Percentiles rank a stretch among this genome's conserved stretches.
phyloP scores from a whole-genome alignment of 495 filamentous ascomycete species.

The Cladorrhinum samala region DNA sequence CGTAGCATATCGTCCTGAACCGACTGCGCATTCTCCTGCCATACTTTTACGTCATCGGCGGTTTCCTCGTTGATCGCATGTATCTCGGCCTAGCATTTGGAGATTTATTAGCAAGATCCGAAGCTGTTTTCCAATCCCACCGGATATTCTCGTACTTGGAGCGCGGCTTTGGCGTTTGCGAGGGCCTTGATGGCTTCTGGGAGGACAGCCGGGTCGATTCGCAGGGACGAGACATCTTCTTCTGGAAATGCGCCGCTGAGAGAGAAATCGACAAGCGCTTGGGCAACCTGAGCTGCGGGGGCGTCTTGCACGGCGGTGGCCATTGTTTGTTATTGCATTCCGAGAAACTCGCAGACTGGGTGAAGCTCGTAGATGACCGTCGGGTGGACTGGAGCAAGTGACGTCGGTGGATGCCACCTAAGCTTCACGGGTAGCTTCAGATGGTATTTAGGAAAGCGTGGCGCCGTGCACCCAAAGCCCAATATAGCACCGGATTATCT shows the following conservation, averaged over 20 bases:
- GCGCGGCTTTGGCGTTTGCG: slow-evolving; percentile 55
- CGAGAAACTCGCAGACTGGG: neutral
- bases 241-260: slow-evolving; percentile 68
- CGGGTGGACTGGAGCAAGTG: neutral
- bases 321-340: slow-evolving; percentile 15
- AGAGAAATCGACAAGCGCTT: slow-evolving; percentile 67
- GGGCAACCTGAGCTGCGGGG: slow-evolving; percentile 41
- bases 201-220: slow-evolving; percentile 53
- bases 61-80: slow-evolving; percentile 64
- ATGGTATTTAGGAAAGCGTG: too few species aligned
- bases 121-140: neutral
- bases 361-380: neutral
- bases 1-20: slow-evolving; percentile 76
- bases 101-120: slow-evolving; percentile 7
- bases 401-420: neutral
- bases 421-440: neutral
- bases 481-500: too few species aligned
- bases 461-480: too few species aligned
- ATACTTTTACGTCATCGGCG: slow-evolving; percentile 71
- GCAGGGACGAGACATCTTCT: slow-evolving; percentile 60
- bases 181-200: slow-evolving; percentile 59
- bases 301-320: slow-evolving; percentile 2
- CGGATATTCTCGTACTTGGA: slow-evolving; percentile 51
- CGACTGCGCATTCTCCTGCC: slow-evolving; percentile 75
- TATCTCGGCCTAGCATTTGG: slow-evolving; percentile 54